A percentile compares a stretch with the other conserved stretches of the same genome.
These are phyloP conservation scores for Podaxis carcinomalis DNA, from an alignment of 768 basidiomycete genomes.

Conservation along the genomic window DNA sequence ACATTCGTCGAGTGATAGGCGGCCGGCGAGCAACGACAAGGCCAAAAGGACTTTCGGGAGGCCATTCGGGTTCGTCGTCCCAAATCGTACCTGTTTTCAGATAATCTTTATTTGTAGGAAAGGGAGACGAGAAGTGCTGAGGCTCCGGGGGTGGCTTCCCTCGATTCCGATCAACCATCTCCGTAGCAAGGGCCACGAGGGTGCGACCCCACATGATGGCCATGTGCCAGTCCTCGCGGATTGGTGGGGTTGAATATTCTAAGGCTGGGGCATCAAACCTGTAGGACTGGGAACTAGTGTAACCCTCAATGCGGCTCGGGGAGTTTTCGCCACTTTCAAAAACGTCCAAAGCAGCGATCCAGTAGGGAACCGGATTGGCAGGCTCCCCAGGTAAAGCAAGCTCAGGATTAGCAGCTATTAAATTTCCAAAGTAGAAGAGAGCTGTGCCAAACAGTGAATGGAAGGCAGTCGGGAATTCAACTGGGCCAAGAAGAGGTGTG, in stretches of 20 bases:
- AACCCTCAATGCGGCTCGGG: slow-evolving; percentile 22
- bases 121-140: slow-evolving; percentile 5
- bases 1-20: slow-evolving; percentile 16
- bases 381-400: slow-evolving; percentile 56
- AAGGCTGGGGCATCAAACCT: background rate
- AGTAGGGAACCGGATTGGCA: slow-evolving; percentile 45
- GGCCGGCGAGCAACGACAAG: slow-evolving; percentile 13
- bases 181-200: slow-evolving; percentile 56
- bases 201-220: slow-evolving; percentile 65
- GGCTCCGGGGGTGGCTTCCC: slow-evolving; percentile 7
- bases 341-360: slow-evolving; percentile 66
- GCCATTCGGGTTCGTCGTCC: slow-evolving; percentile 12
- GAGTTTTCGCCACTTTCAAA: slow-evolving; percentile 67
- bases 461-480: slow-evolving; percentile 60
- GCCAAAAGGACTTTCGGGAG: slow-evolving; percentile 12
- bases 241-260: slow-evolving; percentile 15
- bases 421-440: slow-evolving; percentile 59
- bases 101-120: slow-evolving; percentile 9
- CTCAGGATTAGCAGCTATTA: slow-evolving; percentile 48
- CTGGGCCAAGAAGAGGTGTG: slow-evolving; percentile 26
- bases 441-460: slow-evolving; percentile 62
- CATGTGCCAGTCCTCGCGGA: slow-evolving; percentile 64
- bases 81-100: slow-evolving; percentile 11
- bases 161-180: slow-evolving; percentile 32
- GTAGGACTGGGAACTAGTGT: background rate